Evolutionary conservation across 129 eudicot species (phyloP).

Genomic region (Helianthus tuberosus): DNA sequence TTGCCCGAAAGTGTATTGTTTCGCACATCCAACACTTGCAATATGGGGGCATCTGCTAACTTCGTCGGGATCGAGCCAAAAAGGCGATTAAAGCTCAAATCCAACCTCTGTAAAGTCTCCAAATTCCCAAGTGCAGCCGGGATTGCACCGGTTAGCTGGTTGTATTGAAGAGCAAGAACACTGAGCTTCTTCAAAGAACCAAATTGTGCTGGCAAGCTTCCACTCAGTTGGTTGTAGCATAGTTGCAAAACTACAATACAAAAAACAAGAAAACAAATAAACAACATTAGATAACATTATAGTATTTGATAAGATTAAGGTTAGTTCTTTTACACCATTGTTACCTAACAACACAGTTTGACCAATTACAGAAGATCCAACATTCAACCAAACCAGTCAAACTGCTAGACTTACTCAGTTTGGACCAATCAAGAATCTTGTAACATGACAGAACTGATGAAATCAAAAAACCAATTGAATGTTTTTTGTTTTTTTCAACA

Average conservation of each 20-base stretch:
- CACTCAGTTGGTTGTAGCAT: slow-evolving; percentile 82
- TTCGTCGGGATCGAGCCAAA: slow-evolving; percentile 81
- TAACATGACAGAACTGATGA: slow-evolving; percentile 26
- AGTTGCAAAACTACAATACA: slow-evolving; percentile 74
- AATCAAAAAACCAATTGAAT: slow-evolving; percentile 13
- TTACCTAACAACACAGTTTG: too few species aligned
- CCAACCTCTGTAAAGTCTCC: slow-evolving; percentile 59
- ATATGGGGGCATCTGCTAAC: slow-evolving; percentile 64
- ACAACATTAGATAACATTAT: slow-evolving; percentile 17
- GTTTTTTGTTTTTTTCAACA: neutral
- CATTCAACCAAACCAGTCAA: too few species aligned
- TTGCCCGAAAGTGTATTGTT: slow-evolving; percentile 89
- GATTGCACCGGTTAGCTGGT: slow-evolving; percentile 82
- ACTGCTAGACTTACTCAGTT: too few species aligned
- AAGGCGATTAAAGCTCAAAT: slow-evolving; percentile 73
- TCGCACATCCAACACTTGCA: slow-evolving; percentile 71
- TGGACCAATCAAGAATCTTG: slow-evolving; percentile 19
- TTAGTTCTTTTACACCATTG: neutral
- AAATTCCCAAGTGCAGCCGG: slow-evolving; percentile 85
- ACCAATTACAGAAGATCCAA: too few species aligned
- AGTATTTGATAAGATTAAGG: neutral
- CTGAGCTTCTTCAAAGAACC: slow-evolving; percentile 75
- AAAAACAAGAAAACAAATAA: slow-evolving; percentile 1
- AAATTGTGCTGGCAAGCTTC: slow-evolving; percentile 80
- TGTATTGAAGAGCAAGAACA: slow-evolving; percentile 88